Conservation (phyloP, 306 rosid genomes). For the Trifolium subterraneum region DNA sequence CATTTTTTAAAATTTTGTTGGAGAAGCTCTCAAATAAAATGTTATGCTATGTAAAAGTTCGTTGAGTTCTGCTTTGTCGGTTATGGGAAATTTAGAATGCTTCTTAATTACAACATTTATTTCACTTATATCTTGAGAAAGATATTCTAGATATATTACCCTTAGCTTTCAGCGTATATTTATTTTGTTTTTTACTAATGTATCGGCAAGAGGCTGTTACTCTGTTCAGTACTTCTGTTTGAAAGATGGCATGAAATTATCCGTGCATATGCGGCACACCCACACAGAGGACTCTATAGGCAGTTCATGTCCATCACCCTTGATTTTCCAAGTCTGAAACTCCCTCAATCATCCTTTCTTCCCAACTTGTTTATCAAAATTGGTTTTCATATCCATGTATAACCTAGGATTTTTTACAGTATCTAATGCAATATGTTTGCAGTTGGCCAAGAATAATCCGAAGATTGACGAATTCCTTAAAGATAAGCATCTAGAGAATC, state of each 20-base stretch:
- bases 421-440: constrained; percentile 47
- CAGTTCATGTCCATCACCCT: not conserved
- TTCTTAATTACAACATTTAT: too few relatives aligned
- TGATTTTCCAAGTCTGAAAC: constrained; percentile 15
- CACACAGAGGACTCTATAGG: not conserved
- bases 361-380: not conserved
- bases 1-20: too few relatives aligned
- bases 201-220: constrained; percentile 16
- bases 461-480: constrained; percentile 57
- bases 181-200: not conserved
- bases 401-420: constrained; percentile 18
- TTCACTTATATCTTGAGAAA: too few relatives aligned
- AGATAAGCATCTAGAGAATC: constrained; percentile 55
- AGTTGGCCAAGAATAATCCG: constrained; percentile 67
- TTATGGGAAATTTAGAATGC: too few relatives aligned
- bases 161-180: too few relatives aligned
- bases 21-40: too few relatives aligned
- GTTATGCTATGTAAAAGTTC: too few relatives aligned
- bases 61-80: too few relatives aligned
- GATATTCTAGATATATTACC: too few relatives aligned
- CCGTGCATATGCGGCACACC: not conserved
- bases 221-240: constrained; percentile 5
- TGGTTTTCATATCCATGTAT: not conserved
- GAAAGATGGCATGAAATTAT: constrained; percentile 15
- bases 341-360: not conserved